Conservation (phyloP, 2,329 filamentous ascomycete genomes). For the Fusarium tuaranense region DNA sequence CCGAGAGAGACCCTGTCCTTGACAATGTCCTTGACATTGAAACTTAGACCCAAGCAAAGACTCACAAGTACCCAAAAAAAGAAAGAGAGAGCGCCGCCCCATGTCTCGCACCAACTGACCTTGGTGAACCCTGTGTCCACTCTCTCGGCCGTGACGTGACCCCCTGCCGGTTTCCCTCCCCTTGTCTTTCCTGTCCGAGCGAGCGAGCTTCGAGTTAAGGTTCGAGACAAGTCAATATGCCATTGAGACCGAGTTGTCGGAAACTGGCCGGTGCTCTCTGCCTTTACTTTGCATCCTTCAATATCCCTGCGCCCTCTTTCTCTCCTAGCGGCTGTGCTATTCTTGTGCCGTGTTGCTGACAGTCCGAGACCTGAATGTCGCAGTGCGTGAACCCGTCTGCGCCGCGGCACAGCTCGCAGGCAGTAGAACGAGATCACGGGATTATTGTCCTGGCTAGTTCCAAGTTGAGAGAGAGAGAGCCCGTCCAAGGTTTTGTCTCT, state of each 20-base stretch:
- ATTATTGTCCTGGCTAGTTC: not conserved
- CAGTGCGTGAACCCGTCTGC: not conserved
- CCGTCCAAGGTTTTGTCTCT: conserved; percentile 15
- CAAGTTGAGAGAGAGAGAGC: not conserved
- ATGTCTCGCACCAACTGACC: not conserved
- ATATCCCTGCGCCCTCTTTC: not conserved
- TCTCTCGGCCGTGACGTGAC: conserved; percentile 15
- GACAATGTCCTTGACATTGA: not conserved
- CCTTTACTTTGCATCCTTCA: not conserved
- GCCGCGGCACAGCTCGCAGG: not conserved
- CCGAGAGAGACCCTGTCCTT: conserved; percentile 1
- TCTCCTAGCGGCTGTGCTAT: not conserved
- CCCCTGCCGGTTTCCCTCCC: not conserved
- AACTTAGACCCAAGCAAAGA: not conserved
- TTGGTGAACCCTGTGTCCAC: conserved; percentile 1
- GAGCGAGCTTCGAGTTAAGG: not conserved
- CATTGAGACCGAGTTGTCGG: not conserved
- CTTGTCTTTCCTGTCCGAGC: not conserved
- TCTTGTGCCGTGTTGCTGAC: not conserved
- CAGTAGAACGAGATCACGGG: conserved; percentile 1
- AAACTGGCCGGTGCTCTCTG: not conserved
- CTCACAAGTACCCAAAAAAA: not conserved
- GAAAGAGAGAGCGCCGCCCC: not conserved
- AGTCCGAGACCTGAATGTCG: not conserved
- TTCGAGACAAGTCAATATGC: conserved; percentile 9